Evolutionary conservation across 2,329 filamentous ascomycete genomes (phyloP), one percentile per base, ranked within the genome.

Genomic region (Ceratocystis alfenasii): DNA sequence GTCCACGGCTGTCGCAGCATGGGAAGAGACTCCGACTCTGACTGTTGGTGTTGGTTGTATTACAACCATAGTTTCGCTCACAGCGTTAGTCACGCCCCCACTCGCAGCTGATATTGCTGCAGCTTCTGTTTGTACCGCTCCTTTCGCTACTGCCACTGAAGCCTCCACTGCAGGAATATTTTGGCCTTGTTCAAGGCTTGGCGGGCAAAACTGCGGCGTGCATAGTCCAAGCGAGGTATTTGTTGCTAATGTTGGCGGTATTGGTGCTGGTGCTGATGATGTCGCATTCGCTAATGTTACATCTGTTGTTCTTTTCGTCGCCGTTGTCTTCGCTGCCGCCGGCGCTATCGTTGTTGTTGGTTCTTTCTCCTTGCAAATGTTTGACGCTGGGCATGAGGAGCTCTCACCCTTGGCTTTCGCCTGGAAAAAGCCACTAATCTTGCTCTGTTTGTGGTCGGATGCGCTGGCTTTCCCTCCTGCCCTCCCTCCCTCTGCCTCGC

Each of bases 401-500:
- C 20, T 28, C 62, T 3, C 28, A 20, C 20, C 30, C 33, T 33
- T 45, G 45, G 64, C 55, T 70, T 84, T 86, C 0, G 86, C 80
- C 69, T 86, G 87, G 77, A 95, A 94, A 77, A 95, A 95, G 1
- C 89, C 88, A 72, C 83, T 87, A 12, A 95, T 77, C 44, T 84
- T 90, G 67, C 75, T 79, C 70, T 84, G 82, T 3, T 74, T 73
- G 33, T 70, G 63, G 7, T 68, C 70, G 15, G 48, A 8, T 17
- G 46, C 22, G 28, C 10, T 53, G 48, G 36, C 36, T 15, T 41
- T 41, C 3, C 10, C 12, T 41, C 36, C 36, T 41, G 36, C 3
- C 36, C 36, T 15, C 0, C 36, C 36, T 53, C 48, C 48, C n/a
- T n/a, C 48, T 7, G 50, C 71, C 70, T 72, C 5, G 20, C 59